Base-by-base conservation (phyloP, 75 land plant genomes). In the Isoetes taiwanensis region DNA sequence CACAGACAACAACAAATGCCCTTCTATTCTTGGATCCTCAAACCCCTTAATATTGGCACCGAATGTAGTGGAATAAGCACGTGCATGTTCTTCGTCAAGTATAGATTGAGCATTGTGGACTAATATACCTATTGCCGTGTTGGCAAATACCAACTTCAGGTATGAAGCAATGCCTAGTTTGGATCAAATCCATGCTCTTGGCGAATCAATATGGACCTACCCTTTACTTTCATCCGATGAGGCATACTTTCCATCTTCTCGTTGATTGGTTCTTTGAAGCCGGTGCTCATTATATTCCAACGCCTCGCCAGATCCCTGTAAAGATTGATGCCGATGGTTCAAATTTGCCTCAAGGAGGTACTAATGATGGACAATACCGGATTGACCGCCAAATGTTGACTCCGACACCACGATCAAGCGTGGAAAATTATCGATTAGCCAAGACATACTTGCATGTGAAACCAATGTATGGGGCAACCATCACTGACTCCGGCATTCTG, bases 291-390 rank as follows among this genome's bases (percentile, higher is more conserved):
- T 76, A 69, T 58, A 29, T 43, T 28, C 62, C 71, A 33, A n/a
- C n/a, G n/a, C 43, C 59, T 33, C 11, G 21, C 14, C 42, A 62
- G 3, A 65, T 52, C 3, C 77, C 82, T 0, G 35, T 56, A 16
- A 10, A 17, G 1, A 61, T 87, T 24, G 52, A 61, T 0, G 34
- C 66, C 3, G 65, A 64, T 25, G 96, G 96, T 33, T 57, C 80
- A 1, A 85, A 81, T 54, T 70, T 89, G 8, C 96, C 86, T 2
- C 72, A 64, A 39, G 91, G 86, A 17, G 90, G 90, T 25, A 38
- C 70, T 3, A 77, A 79, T 56, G 96, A 89, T 43, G 86, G 69
- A 0, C 28, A 41, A 0, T 85, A 75, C 56, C 85, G 96, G 96
- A 3, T 89, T 6, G 91, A 85, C 68, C 85, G 0, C 90, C 95